Evolutionary conservation across 2,329 filamentous ascomycete species (phyloP), one percentile per base, ranked within the genome.

Genomic region (Mycosphaerelloides madeirae): DNA sequence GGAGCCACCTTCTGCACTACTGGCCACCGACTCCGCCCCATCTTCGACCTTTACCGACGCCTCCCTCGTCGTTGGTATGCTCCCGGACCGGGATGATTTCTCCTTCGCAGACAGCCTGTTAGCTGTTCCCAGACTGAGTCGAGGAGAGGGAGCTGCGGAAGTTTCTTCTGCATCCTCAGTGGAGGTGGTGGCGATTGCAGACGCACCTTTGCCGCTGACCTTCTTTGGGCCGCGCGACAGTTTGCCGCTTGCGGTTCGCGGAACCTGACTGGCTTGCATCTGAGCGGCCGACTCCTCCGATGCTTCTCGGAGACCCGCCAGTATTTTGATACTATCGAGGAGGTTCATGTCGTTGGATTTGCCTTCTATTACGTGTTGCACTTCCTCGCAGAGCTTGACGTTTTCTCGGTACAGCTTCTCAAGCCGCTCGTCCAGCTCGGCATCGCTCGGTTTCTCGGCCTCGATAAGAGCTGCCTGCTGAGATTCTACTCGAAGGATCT

Each of bases 11-110:
- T 75, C 73, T 42, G 65, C 59, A 51, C 65, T 66, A 63, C 66
- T 60, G 6, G 63, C 60, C 20, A 71, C 68, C 32, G 63, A 67
- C 33, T 71, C 70, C 12, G 62, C 65, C 25, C 65, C 65, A 41
- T 75, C 72, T 53, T 75, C 72, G 37, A 67, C 64, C 52, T 76
- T 76, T n/a, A 75, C 72, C 37, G 68, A 71, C n/a, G 69, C 59
- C 50, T 76, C 73, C 29, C 73, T 63, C 12, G 62, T 69, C 39
- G 66, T 67, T 12, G 70, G 67, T 28, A 75, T 70, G 32, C 67
- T 71, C 37, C 68, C 68, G 14, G 62, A 62, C 20, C 65, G 58
- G 8, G 62, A 64, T 1, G 58, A 56, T 35, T 66, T 65, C 33
- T 65, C 61, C 55, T 71, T 68, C n/a, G 54, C 52, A 19, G 44